Conservation (phyloP, 345 rosid species). For the Streptanthus diversifolius region DNA sequence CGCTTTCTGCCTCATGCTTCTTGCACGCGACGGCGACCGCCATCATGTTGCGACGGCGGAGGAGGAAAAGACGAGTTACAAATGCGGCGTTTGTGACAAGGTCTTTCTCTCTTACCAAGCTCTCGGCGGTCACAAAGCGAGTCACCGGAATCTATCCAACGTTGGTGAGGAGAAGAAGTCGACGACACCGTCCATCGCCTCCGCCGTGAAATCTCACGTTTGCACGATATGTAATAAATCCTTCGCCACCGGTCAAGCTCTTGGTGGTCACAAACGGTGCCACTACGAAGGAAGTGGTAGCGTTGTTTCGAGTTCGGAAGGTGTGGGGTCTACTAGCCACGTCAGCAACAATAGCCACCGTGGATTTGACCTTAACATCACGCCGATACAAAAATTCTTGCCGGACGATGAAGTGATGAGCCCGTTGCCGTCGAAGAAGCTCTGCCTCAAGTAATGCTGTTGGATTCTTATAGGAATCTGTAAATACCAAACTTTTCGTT, state of each 20-base stretch:
- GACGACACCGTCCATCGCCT: background rate
- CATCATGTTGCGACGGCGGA: background rate
- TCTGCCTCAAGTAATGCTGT: constrained; percentile 27
- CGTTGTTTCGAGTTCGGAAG: constrained; percentile 39
- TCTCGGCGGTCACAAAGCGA: constrained; percentile 88
- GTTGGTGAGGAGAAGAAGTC: background rate
- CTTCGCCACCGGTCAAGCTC: constrained; percentile 82
- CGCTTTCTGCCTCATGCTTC: constrained; percentile 49
- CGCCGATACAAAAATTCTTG: constrained; percentile 41
- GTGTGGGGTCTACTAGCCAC: constrained; percentile 47
- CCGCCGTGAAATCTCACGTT: constrained; percentile 56
- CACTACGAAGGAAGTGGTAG: constrained; percentile 64
- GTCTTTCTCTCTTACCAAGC: constrained; percentile 77
- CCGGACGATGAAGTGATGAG: constrained; percentile 49
- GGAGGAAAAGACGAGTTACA: constrained; percentile 28
- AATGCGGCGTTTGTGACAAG: constrained; percentile 72
- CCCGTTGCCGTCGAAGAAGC: constrained; percentile 43
- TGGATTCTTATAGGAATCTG: background rate
- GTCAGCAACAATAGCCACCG: constrained; percentile 44
- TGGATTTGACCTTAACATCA: constrained; percentile 57
- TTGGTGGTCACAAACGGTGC: constrained; percentile 90
- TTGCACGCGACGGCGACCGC: constrained; percentile 32
- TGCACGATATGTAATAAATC: constrained; percentile 74
- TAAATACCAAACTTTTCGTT: background rate
- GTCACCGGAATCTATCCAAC: constrained; percentile 44